Evolutionary conservation across 345 rosid genomes (phyloP).

Genomic region (Hibiscus tridactylites): DNA sequence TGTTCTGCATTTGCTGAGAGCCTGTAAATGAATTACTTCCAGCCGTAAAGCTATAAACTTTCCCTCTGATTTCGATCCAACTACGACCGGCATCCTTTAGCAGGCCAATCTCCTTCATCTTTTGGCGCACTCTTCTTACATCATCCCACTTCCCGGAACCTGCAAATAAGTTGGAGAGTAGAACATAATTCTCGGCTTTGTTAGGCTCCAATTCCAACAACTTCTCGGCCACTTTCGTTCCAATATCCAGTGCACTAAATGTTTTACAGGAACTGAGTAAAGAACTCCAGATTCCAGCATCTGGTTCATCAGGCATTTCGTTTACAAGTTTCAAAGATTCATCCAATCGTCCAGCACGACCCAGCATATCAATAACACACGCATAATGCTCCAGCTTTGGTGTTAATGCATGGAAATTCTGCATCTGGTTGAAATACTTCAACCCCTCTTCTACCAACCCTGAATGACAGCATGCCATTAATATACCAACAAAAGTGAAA

Average conservation of each 20-base stretch:
- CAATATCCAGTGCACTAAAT: conserved; percentile 35
- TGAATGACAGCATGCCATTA: conserved; percentile 55
- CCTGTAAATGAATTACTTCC: conserved; percentile 26
- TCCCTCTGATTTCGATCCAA: conserved; percentile 59
- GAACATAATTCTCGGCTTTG: conserved; percentile 48
- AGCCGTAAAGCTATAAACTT: conserved; percentile 40
- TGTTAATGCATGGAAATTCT: conserved; percentile 19
- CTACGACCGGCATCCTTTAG: conserved; percentile 60
- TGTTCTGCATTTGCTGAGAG: conserved; percentile 24
- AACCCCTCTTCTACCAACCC: conserved; percentile 51
- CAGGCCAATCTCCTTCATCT: conserved; percentile 46
- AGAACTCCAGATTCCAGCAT: conserved; percentile 53
- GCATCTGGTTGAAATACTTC: conserved; percentile 42
- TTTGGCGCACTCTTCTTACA: conserved; percentile 44
- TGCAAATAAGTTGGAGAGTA: conserved; percentile 61
- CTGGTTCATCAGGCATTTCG: conserved; percentile 57
- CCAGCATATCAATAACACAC: conserved; percentile 62
- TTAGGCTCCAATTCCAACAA: conserved; percentile 45
- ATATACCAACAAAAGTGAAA: conserved; percentile 48
- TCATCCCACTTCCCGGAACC: conserved; percentile 47
- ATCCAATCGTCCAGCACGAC: conserved; percentile 49
- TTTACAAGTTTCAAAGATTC: conserved; percentile 39
- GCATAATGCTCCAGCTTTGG: conserved; percentile 66
- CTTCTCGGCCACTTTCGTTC: conserved; percentile 44
- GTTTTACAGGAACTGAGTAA: conserved; percentile 59